phyloP scores from a whole-genome alignment of 1,139 yeast species.

The Maudiozyma humilis region DNA sequence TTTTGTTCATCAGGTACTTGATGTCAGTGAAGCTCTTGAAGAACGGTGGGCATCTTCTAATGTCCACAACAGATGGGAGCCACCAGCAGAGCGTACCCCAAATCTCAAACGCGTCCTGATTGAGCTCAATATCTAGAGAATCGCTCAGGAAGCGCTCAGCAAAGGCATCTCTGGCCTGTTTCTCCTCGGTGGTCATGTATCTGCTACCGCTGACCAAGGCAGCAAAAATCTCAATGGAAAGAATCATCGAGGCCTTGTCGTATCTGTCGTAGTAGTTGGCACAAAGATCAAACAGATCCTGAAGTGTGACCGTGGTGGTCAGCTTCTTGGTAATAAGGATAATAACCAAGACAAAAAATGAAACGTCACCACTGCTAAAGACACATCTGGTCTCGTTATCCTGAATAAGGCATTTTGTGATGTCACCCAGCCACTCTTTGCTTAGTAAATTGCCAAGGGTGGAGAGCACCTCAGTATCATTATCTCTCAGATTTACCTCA shows the following conservation, averaged over 20 bases:
- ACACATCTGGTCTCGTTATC: constrained; percentile 57
- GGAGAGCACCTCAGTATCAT: constrained; percentile 37
- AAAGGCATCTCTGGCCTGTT: constrained; percentile 40
- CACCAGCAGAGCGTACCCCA: constrained; percentile 79
- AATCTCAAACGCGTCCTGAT: constrained; percentile 66
- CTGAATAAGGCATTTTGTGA: constrained; percentile 50
- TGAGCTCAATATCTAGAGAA: constrained; percentile 52
- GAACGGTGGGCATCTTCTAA: constrained; percentile 53
- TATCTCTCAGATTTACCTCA: constrained; percentile 34
- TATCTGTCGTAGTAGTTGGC: constrained; percentile 48
- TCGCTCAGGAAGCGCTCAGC: constrained; percentile 38
- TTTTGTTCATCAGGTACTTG: constrained; percentile 41
- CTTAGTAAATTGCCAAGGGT: constrained; percentile 42
- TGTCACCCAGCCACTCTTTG: constrained; percentile 49
- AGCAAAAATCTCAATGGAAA: constrained; percentile 51
- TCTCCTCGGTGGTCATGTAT: constrained; percentile 29
- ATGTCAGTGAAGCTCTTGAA: constrained; percentile 37
- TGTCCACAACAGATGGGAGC: constrained; percentile 58
- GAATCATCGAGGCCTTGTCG: constrained; percentile 57
- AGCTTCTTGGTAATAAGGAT: constrained; percentile 40
- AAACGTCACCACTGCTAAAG: constrained; percentile 56
- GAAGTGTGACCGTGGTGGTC: constrained; percentile 27
- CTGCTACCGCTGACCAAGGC: constrained; percentile 50
- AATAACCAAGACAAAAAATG: constrained; percentile 41
- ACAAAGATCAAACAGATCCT: constrained; percentile 43